Evolutionary conservation across 2,329 filamentous ascomycete genomes (phyloP).

Genomic region (Colletotrichum gloeosporioides): DNA sequence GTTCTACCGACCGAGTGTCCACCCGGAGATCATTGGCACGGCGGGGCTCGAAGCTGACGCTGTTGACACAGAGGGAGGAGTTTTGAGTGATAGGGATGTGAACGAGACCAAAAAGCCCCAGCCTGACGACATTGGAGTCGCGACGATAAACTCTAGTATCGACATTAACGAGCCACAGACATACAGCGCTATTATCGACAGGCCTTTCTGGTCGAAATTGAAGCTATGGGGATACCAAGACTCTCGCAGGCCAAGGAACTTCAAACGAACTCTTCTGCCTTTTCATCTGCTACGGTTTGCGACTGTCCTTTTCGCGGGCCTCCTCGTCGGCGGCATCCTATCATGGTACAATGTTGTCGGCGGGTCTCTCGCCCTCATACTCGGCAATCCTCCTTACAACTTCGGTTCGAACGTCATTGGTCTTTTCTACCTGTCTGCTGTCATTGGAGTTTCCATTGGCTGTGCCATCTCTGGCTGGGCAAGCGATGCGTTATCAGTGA

Average conservation of each 20-base stretch:
- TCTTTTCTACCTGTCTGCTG: constrained; percentile 25
- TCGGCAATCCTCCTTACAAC: constrained; percentile 27
- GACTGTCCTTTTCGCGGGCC: constrained; percentile 26
- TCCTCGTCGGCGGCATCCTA: constrained; percentile 28
- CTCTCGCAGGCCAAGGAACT: not conserved
- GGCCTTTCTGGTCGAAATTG: not conserved
- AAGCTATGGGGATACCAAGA: not conserved
- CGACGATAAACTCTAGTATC: not conserved
- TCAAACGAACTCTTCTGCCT: not conserved
- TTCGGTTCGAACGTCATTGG: constrained; percentile 27
- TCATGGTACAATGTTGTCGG: constrained; percentile 28
- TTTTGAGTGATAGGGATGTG: not conserved
- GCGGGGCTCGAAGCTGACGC: not conserved
- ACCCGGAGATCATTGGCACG: not conserved
- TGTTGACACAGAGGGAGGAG: not conserved
- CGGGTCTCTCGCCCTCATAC: constrained; percentile 25
- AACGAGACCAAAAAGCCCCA: not conserved
- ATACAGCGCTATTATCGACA: not conserved
- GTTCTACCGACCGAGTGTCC: constrained; percentile 20
- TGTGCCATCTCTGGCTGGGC: constrained; percentile 27
- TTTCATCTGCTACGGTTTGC: constrained; percentile 9
- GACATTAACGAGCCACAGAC: not conserved
- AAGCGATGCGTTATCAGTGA: constrained; percentile 23
- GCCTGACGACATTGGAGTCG: not conserved
- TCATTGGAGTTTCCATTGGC: constrained; percentile 26